A percentile compares a stretch with the other conserved stretches of the same genome.
These are phyloP conservation scores for Thalia dealbata DNA, from an alignment of 176 grass and related monocot species.

Conservation along the genomic window DNA sequence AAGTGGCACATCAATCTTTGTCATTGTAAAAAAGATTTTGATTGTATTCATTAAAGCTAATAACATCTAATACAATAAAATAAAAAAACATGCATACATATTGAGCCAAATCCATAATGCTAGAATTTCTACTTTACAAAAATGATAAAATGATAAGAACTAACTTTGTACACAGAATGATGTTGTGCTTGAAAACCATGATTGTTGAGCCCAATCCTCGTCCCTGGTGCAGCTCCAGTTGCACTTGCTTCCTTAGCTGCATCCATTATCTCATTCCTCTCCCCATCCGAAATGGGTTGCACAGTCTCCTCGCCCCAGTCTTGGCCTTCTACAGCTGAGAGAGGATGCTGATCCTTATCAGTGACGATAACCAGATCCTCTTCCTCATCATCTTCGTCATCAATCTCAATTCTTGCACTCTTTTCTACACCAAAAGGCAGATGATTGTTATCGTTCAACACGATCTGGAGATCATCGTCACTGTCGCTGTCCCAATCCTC, in stretches of 20 bases:
- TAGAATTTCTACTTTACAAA: background rate
- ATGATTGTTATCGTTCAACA: constrained; percentile 80
- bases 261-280: constrained; percentile 34
- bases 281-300: constrained; percentile 32
- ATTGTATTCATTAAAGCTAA: background rate
- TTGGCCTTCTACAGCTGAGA: constrained; percentile 61
- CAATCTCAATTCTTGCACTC: constrained; percentile 10
- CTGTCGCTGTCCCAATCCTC: constrained; percentile 95
- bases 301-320: constrained; percentile 68
- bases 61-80: background rate
- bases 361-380: constrained; percentile 64
- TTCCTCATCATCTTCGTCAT: constrained; percentile 62
- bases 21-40: background rate
- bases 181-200: constrained; percentile 67
- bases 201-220: constrained; percentile 64
- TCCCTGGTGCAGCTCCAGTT: constrained; percentile 1
- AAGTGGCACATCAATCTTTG: background rate
- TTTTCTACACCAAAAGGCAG: constrained; percentile 18
- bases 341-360: constrained; percentile 37
- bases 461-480: constrained; percentile 92
- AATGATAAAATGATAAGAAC: constrained; percentile 23
- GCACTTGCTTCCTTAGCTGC: background rate
- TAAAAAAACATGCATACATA: background rate
- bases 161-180: constrained; percentile 98
- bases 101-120: background rate